Conservation (phyloP, 495 filamentous ascomycete genomes). For the Xylaria flabelliformis region DNA sequence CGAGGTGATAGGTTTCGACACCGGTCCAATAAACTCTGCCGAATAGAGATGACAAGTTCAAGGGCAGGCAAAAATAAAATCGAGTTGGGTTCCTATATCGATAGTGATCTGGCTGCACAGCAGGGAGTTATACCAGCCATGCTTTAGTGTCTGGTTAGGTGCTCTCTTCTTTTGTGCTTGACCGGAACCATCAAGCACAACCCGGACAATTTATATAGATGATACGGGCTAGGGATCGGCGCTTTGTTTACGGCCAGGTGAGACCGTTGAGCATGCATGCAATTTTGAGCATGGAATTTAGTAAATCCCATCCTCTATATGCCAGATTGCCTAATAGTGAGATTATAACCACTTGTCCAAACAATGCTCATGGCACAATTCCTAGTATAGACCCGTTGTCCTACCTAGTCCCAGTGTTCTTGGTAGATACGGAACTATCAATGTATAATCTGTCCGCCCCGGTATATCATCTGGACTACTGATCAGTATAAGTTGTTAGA, state of each 20-base stretch:
- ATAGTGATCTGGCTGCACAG: not conserved
- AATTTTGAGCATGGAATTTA: slow-evolving; percentile 14
- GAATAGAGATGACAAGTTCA: not conserved
- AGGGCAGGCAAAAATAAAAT: not conserved
- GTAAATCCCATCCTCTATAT: slow-evolving; percentile 3
- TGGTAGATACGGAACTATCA: not conserved
- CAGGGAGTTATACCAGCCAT: not conserved
- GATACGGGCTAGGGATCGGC: not conserved
- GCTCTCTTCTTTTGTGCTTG: not conserved
- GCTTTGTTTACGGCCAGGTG: not conserved
- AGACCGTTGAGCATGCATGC: slow-evolving; percentile 12
- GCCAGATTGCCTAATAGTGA: not conserved
- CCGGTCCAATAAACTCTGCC: not conserved
- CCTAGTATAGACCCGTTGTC: not conserved
- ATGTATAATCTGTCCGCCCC: not conserved
- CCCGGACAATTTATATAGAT: slow-evolving; percentile 6
- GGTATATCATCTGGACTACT: not conserved
- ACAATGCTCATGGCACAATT: not conserved
- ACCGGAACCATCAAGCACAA: not conserved
- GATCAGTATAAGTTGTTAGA: not conserved
- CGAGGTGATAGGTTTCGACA: too few relatives aligned
- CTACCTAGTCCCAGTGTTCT: not conserved
- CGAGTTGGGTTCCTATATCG: not conserved
- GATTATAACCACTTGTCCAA: not conserved
- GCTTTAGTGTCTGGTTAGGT: not conserved